These are phyloP conservation scores for Nothomitra cinnamomea DNA, from an alignment of 2,329 filamentous ascomycete species.

Conservation along the genomic window DNA sequence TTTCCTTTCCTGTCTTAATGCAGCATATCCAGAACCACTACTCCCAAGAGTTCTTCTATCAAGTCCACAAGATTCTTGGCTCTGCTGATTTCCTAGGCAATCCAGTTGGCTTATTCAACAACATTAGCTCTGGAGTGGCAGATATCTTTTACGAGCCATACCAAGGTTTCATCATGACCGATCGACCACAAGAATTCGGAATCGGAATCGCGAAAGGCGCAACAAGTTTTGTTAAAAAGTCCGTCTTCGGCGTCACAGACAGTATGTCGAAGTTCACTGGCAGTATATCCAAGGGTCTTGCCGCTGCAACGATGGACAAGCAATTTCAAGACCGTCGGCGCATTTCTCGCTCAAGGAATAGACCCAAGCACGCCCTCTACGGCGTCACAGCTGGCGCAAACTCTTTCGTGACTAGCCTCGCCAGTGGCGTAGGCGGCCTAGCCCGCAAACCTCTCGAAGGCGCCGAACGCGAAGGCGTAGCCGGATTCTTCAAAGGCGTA, in stretches of 20 bases:
- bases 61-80: conserved; percentile 92
- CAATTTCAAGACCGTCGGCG: conserved; percentile 94
- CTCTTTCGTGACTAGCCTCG: conserved; percentile 80
- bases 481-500: conserved; percentile 94
- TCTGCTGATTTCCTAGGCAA: conserved; percentile 97
- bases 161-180: conserved; percentile 90
- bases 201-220: conserved; percentile 92
- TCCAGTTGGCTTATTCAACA: conserved; percentile 94
- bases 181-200: conserved; percentile 86
- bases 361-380: conserved; percentile 92
- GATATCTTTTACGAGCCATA: conserved; percentile 99
- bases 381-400: conserved; percentile 92
- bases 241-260: conserved; percentile 91
- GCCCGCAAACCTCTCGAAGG: conserved; percentile 89
- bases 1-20: conserved; percentile 68
- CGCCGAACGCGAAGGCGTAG: conserved; percentile 82
- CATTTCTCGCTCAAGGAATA: conserved; percentile 81
- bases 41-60: conserved; percentile 86
- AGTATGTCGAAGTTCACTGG: conserved; percentile 97
- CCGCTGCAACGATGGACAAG: conserved; percentile 90
- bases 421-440: conserved; percentile 83
- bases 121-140: conserved; percentile 87
- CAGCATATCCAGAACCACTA: conserved; percentile 88
- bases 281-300: conserved; percentile 88
- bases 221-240: conserved; percentile 95